phyloP scores from a whole-genome alignment of 2,329 filamentous ascomycete species.

The Pestalotiopsis sp. region DNA sequence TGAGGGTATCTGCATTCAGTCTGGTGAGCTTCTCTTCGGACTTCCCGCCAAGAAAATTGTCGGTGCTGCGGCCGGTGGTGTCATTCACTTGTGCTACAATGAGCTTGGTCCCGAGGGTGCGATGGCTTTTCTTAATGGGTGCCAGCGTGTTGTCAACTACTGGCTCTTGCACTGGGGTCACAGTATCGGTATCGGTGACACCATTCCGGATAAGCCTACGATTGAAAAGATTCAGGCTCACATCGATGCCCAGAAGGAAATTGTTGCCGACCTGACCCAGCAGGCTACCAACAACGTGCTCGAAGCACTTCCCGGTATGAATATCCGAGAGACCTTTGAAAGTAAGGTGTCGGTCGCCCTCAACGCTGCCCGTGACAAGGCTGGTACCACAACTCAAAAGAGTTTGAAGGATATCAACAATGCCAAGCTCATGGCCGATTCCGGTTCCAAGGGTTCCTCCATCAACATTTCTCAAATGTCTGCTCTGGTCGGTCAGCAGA shows the following conservation, averaged over 20 bases:
- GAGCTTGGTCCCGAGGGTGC: conserved; percentile 84
- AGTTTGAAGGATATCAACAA: conserved; percentile 96
- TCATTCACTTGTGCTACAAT: conserved; percentile 95
- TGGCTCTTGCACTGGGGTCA: conserved; percentile 96
- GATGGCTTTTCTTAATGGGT: conserved; percentile 94
- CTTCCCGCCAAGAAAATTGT: conserved; percentile 92
- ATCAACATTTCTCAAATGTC: conserved; percentile 99
- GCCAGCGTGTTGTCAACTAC: conserved; percentile 93
- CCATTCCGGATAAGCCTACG: conserved; percentile 84
- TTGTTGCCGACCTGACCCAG: conserved; percentile 75
- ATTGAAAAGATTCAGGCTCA: conserved; percentile 83
- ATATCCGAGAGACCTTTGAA: conserved; percentile 96
- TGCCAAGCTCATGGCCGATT: conserved; percentile 92
- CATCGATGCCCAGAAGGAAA: conserved; percentile 78
- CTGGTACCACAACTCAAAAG: conserved; percentile 88
- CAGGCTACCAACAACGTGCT: conserved; percentile 83
- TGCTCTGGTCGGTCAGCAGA: conserved; percentile 95
- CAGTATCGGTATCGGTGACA: conserved; percentile 98
- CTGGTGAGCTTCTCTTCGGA: conserved; percentile 87
- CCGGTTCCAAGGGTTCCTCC: conserved; percentile 96
- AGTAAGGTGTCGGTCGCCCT: conserved; percentile 93
- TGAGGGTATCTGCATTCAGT: conserved; percentile 79
- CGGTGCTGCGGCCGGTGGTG: conserved; percentile 85
- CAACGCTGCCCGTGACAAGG: conserved; percentile 94
- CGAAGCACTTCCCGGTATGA: conserved; percentile 97